Conservation (phyloP, 2,329 filamentous ascomycete species). For the Monilinia vaccinii-corymbosi region DNA sequence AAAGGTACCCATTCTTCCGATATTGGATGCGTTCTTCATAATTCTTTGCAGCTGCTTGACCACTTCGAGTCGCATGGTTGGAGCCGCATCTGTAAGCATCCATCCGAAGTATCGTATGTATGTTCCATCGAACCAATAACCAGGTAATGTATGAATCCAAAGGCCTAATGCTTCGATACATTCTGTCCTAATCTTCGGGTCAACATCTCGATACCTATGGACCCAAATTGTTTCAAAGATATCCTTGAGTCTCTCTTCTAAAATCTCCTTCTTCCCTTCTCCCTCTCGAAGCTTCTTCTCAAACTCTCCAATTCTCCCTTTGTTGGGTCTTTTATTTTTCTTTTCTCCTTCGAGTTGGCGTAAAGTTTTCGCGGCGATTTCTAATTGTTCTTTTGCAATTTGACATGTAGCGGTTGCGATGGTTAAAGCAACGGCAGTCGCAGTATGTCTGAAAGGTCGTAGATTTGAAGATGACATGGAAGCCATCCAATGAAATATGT, state of each 20-base stretch:
- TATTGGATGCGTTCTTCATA: conserved; percentile 71
- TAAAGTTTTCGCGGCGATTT: conserved; percentile 64
- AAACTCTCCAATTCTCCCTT: conserved; percentile 64
- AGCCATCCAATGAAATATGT: conserved; percentile 80
- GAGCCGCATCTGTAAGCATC: conserved; percentile 77
- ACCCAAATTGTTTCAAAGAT: conserved; percentile 91
- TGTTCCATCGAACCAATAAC: conserved; percentile 80
- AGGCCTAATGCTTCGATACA: conserved; percentile 78
- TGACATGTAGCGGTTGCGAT: conserved; percentile 71
- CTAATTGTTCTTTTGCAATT: conserved; percentile 60
- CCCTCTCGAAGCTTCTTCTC: conserved; percentile 55
- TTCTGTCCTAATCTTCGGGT: conserved; percentile 79
- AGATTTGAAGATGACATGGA: conserved; percentile 84
- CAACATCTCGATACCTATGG: conserved; percentile 90
- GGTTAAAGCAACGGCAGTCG: conserved; percentile 73
- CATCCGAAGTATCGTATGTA: conserved; percentile 93
- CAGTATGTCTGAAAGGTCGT: conserved; percentile 88
- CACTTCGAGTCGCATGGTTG: conserved; percentile 72
- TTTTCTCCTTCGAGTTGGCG: conserved; percentile 73
- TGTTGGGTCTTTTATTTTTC: conserved; percentile 66
- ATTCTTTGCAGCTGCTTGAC: conserved; percentile 73
- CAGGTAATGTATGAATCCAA: conserved; percentile 81
- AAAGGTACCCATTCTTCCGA: conserved; percentile 72
- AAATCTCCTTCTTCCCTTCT: conserved; percentile 42
- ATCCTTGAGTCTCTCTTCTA: conserved; percentile 63